Percentiles rank a stretch among this genome's conserved stretches.
Conservation (phyloP, 768 basidiomycete genomes). For the Scleroderma citrinum region DNA sequence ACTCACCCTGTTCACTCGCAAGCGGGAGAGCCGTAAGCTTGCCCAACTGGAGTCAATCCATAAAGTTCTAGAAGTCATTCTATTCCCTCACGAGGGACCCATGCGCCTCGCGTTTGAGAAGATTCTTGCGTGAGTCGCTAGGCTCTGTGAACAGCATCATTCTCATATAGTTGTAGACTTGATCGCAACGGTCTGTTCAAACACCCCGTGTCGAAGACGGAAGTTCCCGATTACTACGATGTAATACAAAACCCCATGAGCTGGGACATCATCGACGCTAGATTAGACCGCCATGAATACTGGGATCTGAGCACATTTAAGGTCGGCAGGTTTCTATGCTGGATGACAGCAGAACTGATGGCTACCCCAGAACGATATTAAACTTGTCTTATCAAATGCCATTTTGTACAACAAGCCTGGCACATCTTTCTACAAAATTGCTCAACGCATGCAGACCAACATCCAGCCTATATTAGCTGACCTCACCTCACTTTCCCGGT, state of each 20-base stretch:
- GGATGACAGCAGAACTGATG: background rate
- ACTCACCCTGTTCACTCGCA: constrained; percentile 60
- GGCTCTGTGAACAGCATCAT: background rate
- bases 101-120: constrained; percentile 64
- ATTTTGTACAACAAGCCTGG: constrained; percentile 77
- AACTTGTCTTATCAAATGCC: constrained; percentile 82
- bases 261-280: constrained; percentile 75
- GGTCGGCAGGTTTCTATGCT: constrained; percentile 31
- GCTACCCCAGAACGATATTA: constrained; percentile 60
- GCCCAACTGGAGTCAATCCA: constrained; percentile 62
- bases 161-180: constrained; percentile 38
- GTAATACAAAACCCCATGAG: constrained; percentile 85
- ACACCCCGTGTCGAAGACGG: constrained; percentile 69
- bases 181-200: constrained; percentile 76
- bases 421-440: constrained; percentile 65
- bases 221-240: constrained; percentile 90
- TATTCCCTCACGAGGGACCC: constrained; percentile 61
- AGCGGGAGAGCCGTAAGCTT: constrained; percentile 80
- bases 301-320: constrained; percentile 71
- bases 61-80: constrained; percentile 50
- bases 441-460: constrained; percentile 51
- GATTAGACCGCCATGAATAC: constrained; percentile 80
- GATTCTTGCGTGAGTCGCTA: constrained; percentile 56
- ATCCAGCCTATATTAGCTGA: constrained; percentile 33
- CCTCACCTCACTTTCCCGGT: constrained; percentile 12